Percentiles rank a stretch among this genome's conserved stretches.
Conservation (phyloP, 2,329 filamentous ascomycete genomes). For the Phaeosphaeria sp. region DNA sequence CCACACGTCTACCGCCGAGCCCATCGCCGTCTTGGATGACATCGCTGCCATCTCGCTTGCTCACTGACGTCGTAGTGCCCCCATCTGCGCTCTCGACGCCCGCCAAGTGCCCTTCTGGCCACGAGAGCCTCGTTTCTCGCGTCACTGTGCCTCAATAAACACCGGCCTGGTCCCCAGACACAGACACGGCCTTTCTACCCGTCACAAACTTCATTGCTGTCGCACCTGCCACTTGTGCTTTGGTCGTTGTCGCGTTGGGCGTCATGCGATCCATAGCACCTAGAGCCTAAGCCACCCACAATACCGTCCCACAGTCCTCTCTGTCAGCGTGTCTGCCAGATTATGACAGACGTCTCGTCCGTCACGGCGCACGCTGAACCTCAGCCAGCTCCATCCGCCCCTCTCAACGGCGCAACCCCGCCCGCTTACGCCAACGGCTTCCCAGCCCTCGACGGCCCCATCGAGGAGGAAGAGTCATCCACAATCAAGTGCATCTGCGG, state of each 20-base stretch:
- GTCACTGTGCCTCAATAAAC: constrained; percentile 18
- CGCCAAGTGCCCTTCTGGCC: constrained; percentile 28
- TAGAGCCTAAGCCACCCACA: constrained; percentile 44
- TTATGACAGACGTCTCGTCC: constrained; percentile 53
- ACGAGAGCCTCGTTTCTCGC: constrained; percentile 35
- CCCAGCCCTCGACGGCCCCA: constrained; percentile 45
- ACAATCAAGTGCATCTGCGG: constrained; percentile 98
- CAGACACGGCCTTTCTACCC: constrained; percentile 22
- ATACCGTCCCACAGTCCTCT: constrained; percentile 25
- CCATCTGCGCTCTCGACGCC: constrained; percentile 22
- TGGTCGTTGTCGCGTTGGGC: constrained; percentile 43
- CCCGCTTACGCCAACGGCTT: constrained; percentile 46
- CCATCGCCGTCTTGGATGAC: constrained; percentile 27
- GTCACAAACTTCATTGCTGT: constrained; percentile 31
- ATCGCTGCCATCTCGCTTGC: constrained; percentile 16
- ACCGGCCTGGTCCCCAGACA: constrained; percentile 12
- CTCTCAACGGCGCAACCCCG: constrained; percentile 33
- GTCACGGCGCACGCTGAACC: constrained; percentile 51
- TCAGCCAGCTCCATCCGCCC: constrained; percentile 49
- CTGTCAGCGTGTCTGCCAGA: constrained; percentile 38
- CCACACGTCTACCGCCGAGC: constrained; percentile 17
- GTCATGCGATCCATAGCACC: constrained; percentile 51
- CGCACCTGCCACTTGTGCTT: constrained; percentile 32
- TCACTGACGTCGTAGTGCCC: constrained; percentile 27
- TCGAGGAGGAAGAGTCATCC: constrained; percentile 78